Base-by-base conservation (phyloP, 1,284 basidiomycete genomes). In the Mycosarcoma mackinlayi region DNA sequence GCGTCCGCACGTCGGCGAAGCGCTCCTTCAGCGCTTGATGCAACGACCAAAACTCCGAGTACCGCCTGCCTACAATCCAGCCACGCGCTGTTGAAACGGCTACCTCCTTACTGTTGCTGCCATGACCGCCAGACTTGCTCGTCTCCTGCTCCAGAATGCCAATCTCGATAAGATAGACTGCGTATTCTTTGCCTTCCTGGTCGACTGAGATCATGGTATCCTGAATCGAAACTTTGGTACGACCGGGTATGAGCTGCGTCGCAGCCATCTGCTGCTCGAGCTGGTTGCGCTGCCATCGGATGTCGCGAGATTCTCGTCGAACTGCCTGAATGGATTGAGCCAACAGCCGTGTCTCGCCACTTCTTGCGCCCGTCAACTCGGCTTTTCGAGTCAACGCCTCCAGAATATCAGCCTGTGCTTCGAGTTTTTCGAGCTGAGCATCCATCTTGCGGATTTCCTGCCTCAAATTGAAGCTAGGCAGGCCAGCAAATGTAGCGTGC, bases 41-140 rank as follows among this genome's bases (percentile, higher is more conserved):
- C 86, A 97, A 89, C 50, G 87, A 89, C 76, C 91, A 88, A 82
- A 98, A 98, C 81, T 98, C 94, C 81, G 93, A 96, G 83, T 96
- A 98, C 62, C 95, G 86, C 68, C 94, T 86, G 5, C 92, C 90
- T 3, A 97, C 90, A 24, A 93, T 89, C 95, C 95, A 98, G 3
- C 92, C 92, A 1, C 90, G 90, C 1, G 69, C 53, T 10, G 59
- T 52, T 19, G 50, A 34, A 7, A 38, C 21, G 1, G 28, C 14
- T 2, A 21, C 9, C 7, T 51, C 47, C 5, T 24, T 44, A n/a
- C 38, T 27, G 31, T 37, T 47, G 7, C 46, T 28, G 1, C n/a
- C n/a, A n/a, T 47, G 38, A 25, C 30, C 33, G 14, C 34, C 25
- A 3, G 52, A 8, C 39, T 47, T 55, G 51, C 47, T 28, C 35